Base-by-base conservation (phyloP, 805 yeast species). In the Saturnispora ahearnii region DNA sequence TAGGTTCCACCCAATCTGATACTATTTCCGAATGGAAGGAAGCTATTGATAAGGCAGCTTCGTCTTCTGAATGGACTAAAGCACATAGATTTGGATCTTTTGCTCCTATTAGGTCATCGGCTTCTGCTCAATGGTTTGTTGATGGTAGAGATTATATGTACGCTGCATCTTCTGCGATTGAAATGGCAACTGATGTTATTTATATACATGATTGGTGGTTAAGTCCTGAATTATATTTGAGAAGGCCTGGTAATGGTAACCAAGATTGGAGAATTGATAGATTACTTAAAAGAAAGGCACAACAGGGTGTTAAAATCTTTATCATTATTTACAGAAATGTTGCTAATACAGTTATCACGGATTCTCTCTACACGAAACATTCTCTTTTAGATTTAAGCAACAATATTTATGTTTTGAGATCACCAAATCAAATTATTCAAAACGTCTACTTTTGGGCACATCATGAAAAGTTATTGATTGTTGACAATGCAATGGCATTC, bases 161-260 rank as follows among this genome's bases (percentile, higher is more conserved):
- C 97, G 95, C 97, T 1, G 81, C 89, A 2, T 85, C 96, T 30
- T 81, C 89, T 10, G 99, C 98, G 0, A 71, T 93, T 49, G 88
- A 85, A 57, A 83, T 87, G 86, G 98, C 99, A 0, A 81, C 82
- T 56, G 98, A 93, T 70, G 91, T 85, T 1, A 84, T 93, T 32
- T 93, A 82, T 63, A 88, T 93, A 45, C 97, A 93, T 61, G 99
- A 91, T 61, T 93, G 99, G 99, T 93, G 99, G 99, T 72, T 93
- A 26, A 78, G 91, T 4, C 99, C 99, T 0, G 99, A 93, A 64
- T 63, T 93, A 3, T 95, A 93, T 59, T 71, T 93, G 68, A 77
- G 99, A 55, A 73, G 99, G 46, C 99, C 99, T 0, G 91, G 96
- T 0, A 84, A 87, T 65, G 96, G 96, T 8, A 91, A 91, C 59